phyloP scores from a whole-genome alignment of 257 asterid genomes.

The Lantana camara region DNA sequence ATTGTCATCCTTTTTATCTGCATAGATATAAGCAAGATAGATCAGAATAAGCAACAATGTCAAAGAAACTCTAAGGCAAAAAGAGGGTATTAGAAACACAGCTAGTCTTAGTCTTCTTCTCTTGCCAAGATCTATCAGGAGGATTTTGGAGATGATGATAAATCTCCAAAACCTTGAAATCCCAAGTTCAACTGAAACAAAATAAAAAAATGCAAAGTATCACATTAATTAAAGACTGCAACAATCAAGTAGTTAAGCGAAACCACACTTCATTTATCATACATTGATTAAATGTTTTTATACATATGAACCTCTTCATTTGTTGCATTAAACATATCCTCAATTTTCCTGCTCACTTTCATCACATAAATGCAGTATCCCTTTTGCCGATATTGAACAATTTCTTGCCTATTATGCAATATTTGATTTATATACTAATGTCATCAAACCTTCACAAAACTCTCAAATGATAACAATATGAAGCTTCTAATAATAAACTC shows the following conservation, averaged over 20 bases:
- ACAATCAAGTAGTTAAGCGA: slow-evolving; percentile 8
- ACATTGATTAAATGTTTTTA: too few species aligned
- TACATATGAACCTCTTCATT: slow-evolving; percentile 65
- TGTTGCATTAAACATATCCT: slow-evolving; percentile 61
- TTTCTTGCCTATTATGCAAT: slow-evolving; percentile 81
- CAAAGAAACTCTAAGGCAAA: slow-evolving; percentile 20
- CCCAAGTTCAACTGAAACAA: slow-evolving; percentile 61
- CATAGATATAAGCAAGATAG: slow-evolving; percentile 25
- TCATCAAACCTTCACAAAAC: slow-evolving; percentile 22
- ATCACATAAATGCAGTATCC: slow-evolving; percentile 68
- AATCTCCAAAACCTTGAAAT: slow-evolving; percentile 61
- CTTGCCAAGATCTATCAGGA: slow-evolving; percentile 66
- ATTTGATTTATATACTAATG: slow-evolving; percentile 21
- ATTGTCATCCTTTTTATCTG: slow-evolving; percentile 74
- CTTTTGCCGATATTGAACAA: slow-evolving; percentile 77
- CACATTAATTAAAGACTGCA: slow-evolving; percentile 3
- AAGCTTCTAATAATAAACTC: slow-evolving; percentile 21
- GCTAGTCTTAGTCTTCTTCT: slow-evolving; percentile 54
- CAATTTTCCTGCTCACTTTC: slow-evolving; percentile 62
- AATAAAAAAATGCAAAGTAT: slow-evolving; percentile 21
- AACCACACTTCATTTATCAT: not conserved
- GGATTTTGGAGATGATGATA: slow-evolving; percentile 75
- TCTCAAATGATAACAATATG: slow-evolving; percentile 13
- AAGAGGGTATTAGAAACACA: slow-evolving; percentile 41
- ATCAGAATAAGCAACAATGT: slow-evolving; percentile 21